phyloP scores from a whole-genome alignment of 352 stramenopile genomes.

The Phytopythium boreale region DNA sequence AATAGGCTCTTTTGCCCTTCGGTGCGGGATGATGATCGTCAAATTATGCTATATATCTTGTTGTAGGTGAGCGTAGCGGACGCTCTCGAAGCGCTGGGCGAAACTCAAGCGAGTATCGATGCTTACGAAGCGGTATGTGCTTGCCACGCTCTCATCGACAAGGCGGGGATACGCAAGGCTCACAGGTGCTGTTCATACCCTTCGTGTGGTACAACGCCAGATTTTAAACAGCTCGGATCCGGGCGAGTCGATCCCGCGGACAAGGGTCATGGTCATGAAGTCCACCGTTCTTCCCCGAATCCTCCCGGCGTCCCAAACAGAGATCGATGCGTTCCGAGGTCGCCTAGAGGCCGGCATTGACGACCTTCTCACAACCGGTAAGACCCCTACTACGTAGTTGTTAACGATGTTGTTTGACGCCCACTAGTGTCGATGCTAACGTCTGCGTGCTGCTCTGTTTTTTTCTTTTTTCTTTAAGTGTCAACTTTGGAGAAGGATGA shows the following conservation, averaged over 20 bases:
- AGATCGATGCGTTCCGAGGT: constrained; percentile 45
- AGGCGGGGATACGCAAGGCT: not conserved
- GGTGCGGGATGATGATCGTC: not conserved
- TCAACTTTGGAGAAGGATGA: constrained; percentile 27
- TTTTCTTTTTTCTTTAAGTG: constrained; percentile 10
- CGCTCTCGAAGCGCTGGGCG: constrained; percentile 52
- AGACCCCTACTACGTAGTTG: too few relatives aligned
- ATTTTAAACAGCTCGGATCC: constrained; percentile 20
- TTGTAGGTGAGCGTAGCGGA: constrained; percentile 52
- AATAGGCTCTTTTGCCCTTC: not conserved
- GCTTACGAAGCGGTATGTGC: constrained; percentile 43
- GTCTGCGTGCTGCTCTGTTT: not conserved
- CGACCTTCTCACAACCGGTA: constrained; percentile 32
- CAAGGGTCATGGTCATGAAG: constrained; percentile 53
- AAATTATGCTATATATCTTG: not conserved
- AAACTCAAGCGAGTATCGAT: constrained; percentile 47
- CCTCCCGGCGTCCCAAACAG: constrained; percentile 42
- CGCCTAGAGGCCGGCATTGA: constrained; percentile 43
- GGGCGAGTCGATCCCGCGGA: constrained; percentile 22
- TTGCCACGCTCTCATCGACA: not conserved
- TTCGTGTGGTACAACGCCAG: constrained; percentile 10
- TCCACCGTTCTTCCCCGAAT: constrained; percentile 63
- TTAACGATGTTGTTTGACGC: not conserved
- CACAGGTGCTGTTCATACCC: not conserved
- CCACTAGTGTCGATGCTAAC: not conserved